Percentiles rank a stretch among this genome's conserved stretches.
phyloP scores from a whole-genome alignment of 257 asterid genomes.

The Solanum neorickii region DNA sequence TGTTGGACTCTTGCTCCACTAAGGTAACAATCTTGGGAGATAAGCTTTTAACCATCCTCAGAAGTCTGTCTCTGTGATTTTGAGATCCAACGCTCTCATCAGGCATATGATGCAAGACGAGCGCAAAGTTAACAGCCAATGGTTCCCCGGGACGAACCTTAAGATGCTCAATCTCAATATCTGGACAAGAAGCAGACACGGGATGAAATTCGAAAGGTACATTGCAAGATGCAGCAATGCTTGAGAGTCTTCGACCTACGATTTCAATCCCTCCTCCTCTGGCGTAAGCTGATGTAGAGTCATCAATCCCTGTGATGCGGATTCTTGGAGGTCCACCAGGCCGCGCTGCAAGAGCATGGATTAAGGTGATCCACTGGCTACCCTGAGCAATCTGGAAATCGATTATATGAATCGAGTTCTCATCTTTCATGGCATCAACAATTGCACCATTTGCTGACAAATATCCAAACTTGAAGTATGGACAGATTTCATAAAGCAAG shows the following conservation, averaged over 20 bases:
- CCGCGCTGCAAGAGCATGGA: constrained; percentile 17
- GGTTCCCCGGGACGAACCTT: constrained; percentile 10
- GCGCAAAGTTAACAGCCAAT: constrained; percentile 16
- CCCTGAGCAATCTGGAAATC: constrained; percentile 25
- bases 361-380: constrained; percentile 21
- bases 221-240: constrained; percentile 12
- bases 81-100: constrained; percentile 13
- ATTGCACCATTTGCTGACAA: constrained; percentile 25
- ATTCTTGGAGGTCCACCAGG: constrained; percentile 22
- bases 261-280: constrained; percentile 21
- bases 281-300: constrained; percentile 15
- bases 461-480: constrained; percentile 24
- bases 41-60: constrained; percentile 17
- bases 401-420: constrained; percentile 9
- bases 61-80: constrained; percentile 18
- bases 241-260: constrained; percentile 10
- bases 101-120: constrained; percentile 18
- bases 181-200: constrained; percentile 4
- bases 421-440: constrained; percentile 22
- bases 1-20: constrained; percentile 20
- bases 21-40: constrained; percentile 21
- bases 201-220: constrained; percentile 17
- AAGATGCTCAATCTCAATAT: constrained; percentile 9
- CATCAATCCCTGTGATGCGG: constrained; percentile 24
- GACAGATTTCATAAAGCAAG: constrained; percentile 21